Percentiles rank a stretch among this genome's conserved stretches.
phyloP scores from a whole-genome alignment of 2,329 filamentous ascomycete species.

The Curvularia verruculosa region DNA sequence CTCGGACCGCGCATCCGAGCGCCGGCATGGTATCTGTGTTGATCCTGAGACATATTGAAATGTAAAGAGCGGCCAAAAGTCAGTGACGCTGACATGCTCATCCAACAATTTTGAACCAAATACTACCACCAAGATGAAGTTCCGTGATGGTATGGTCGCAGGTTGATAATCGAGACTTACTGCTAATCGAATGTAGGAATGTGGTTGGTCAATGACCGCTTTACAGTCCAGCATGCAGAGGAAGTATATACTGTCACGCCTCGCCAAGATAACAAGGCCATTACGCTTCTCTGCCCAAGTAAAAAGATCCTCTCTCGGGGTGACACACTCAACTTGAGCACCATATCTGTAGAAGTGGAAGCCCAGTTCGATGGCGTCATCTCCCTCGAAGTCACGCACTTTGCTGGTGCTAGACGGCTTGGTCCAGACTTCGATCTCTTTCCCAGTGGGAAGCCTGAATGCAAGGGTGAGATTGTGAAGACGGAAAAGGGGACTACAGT shows the following conservation, averaged over 20 bases:
- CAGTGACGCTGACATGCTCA: background rate
- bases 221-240: constrained; percentile 69
- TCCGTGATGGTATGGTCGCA: constrained; percentile 60
- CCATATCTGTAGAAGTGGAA: constrained; percentile 63
- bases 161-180: background rate
- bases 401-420: constrained; percentile 58
- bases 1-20: constrained; percentile 29
- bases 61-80: constrained; percentile 2
- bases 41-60: background rate
- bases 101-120: background rate
- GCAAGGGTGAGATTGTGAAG: constrained; percentile 49
- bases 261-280: constrained; percentile 53
- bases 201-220: constrained; percentile 68
- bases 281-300: constrained; percentile 65
- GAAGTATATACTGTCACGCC: constrained; percentile 63
- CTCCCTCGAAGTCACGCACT: constrained; percentile 65
- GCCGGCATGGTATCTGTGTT: constrained; percentile 5
- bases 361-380: constrained; percentile 65
- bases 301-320: constrained; percentile 60
- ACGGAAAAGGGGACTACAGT: constrained; percentile 55
- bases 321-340: constrained; percentile 63
- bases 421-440: constrained; percentile 66
- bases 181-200: constrained; percentile 52
- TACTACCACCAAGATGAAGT: constrained; percentile 57
- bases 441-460: constrained; percentile 57